Percentiles rank a stretch among this genome's conserved stretches.
These are phyloP conservation scores for Trichophaea hybrida DNA, from an alignment of 2,329 filamentous ascomycete genomes.

Conservation along the genomic window DNA sequence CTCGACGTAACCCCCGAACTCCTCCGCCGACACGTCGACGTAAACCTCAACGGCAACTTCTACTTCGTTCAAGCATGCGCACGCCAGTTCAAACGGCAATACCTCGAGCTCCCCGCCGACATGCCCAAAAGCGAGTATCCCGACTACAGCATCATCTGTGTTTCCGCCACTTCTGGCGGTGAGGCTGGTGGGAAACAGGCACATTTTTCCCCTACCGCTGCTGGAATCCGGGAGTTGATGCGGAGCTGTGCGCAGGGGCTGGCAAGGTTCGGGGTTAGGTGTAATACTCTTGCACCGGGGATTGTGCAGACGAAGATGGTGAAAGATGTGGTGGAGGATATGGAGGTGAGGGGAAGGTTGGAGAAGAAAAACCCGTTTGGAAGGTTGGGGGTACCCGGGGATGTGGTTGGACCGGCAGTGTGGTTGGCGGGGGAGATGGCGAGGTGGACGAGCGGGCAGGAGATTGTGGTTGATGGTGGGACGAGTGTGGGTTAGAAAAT, in stretches of 20 bases:
- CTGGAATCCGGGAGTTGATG: conserved; percentile 20
- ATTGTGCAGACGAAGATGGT: conserved; percentile 24
- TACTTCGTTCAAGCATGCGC: conserved; percentile 27
- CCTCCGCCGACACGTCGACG: conserved; percentile 23
- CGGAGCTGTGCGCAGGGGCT: conserved; percentile 18
- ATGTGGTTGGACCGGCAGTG: conserved; percentile 72
- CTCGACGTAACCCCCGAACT: conserved; percentile 21
- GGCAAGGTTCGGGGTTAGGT: conserved; percentile 21
- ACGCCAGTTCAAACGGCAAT: conserved; percentile 26
- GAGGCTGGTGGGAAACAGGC: conserved; percentile 11
- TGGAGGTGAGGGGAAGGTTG: conserved; percentile 19
- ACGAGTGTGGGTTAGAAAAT: conserved; percentile 4
- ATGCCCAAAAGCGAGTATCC: conserved; percentile 22
- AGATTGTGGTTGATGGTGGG: conserved; percentile 27
- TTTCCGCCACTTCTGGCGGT: conserved; percentile 3
- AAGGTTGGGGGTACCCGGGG: conserved; percentile 44
- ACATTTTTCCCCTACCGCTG: conserved; percentile 20
- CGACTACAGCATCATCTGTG: conserved; percentile 20
- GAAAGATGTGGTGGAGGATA: conserved; percentile 20
- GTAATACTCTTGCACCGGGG: conserved; percentile 20
- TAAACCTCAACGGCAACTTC: conserved; percentile 27
- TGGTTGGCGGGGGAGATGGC: conserved; percentile 56
- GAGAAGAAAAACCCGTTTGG: conserved; percentile 23
- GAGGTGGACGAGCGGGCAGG: conserved; percentile 34
- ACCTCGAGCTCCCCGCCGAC: conserved; percentile 17